A percentile compares a stretch with the other conserved stretches of the same genome.
Evolutionary conservation across 2,329 filamentous ascomycete genomes (phyloP).

Genomic region (Talaromyces verruculosus): DNA sequence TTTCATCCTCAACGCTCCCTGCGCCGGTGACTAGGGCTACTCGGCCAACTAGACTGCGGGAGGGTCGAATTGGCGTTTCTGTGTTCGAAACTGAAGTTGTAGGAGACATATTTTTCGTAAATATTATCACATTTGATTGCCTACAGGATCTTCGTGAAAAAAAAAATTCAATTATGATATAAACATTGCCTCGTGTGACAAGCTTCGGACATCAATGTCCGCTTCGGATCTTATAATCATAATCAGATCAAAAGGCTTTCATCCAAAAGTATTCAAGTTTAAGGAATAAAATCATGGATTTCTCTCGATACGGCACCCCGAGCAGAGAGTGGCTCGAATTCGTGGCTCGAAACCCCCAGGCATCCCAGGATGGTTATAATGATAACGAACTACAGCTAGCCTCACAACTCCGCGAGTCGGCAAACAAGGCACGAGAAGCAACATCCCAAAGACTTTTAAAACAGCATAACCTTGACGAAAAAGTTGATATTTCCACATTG

Average conservation of each 20-base stretch:
- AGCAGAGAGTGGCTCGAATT: neutral
- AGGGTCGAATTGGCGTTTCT: neutral
- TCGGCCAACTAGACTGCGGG: neutral
- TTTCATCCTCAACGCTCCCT: neutral
- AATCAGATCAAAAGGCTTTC: neutral
- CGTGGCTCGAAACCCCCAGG: neutral
- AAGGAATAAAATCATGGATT: neutral
- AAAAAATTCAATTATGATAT: neutral
- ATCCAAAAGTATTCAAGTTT: neutral
- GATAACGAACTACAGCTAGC: neutral
- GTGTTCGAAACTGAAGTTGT: neutral
- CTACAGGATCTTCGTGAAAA: neutral
- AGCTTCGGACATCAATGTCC: neutral
- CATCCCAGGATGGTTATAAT: neutral
- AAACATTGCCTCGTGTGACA: neutral
- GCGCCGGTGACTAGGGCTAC: neutral
- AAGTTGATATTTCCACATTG: neutral
- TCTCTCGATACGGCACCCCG: neutral
- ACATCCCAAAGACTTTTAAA: neutral
- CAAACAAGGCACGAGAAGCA: neutral
- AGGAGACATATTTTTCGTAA: neutral
- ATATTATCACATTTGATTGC: neutral
- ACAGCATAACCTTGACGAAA: neutral
- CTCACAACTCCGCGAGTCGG: neutral
- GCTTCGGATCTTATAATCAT: neutral